phyloP scores from a whole-genome alignment of 768 basidiomycete species.

The Rhizopogon vinicolor region DNA sequence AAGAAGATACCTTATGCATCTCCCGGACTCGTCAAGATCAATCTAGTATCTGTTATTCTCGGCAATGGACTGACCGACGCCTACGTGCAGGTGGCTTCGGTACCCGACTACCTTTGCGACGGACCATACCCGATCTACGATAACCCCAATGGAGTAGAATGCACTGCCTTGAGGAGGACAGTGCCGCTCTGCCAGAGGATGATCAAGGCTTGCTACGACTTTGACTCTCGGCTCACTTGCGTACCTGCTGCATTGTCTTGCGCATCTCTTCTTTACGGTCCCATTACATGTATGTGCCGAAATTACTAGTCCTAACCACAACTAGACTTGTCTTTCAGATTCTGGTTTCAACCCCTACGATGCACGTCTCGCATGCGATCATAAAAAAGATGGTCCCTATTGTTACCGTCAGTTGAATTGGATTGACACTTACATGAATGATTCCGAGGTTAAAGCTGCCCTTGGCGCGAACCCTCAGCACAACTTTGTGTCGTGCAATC shows the following conservation, averaged over 20 bases:
- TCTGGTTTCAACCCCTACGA: slow-evolving; percentile 89
- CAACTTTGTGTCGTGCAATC: slow-evolving; percentile 67
- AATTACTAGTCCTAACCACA: background rate
- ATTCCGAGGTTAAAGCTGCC: slow-evolving; percentile 67
- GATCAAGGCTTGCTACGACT: slow-evolving; percentile 66
- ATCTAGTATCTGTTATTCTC: slow-evolving; percentile 78
- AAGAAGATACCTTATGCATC: slow-evolving; percentile 41
- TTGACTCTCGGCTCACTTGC: slow-evolving; percentile 56
- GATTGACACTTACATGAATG: slow-evolving; percentile 89
- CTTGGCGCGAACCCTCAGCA: slow-evolving; percentile 63
- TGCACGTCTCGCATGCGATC: slow-evolving; percentile 72
- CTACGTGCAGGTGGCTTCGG: slow-evolving; percentile 69
- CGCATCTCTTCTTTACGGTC: slow-evolving; percentile 64
- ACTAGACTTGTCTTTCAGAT: slow-evolving; percentile 31
- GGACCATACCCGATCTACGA: slow-evolving; percentile 81
- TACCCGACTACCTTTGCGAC: slow-evolving; percentile 81
- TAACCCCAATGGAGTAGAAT: slow-evolving; percentile 63
- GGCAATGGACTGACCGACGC: slow-evolving; percentile 89
- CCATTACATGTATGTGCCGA: slow-evolving; percentile 59
- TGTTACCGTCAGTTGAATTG: slow-evolving; percentile 81
- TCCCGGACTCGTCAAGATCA: slow-evolving; percentile 61
- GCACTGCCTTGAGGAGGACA: slow-evolving; percentile 56
- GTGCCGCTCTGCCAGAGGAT: slow-evolving; percentile 72
- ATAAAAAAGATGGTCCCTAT: slow-evolving; percentile 58
- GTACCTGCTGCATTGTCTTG: slow-evolving; percentile 78